phyloP scores from a whole-genome alignment of 768 basidiomycete species.

The Panellus pusillus region DNA sequence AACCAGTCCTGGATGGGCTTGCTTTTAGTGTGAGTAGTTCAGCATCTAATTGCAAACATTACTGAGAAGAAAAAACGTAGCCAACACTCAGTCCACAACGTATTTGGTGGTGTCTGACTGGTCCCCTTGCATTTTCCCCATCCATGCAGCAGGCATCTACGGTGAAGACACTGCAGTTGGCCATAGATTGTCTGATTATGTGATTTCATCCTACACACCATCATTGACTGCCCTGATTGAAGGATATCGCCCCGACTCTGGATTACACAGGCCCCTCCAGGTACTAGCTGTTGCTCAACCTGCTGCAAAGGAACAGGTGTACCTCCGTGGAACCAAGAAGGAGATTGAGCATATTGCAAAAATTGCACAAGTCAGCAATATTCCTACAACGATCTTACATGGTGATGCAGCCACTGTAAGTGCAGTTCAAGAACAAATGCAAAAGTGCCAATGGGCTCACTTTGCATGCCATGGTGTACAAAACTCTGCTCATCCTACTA shows the following conservation, averaged over 20 bases:
- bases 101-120: no score
- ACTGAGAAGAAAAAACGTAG: background rate
- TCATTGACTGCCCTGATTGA: background rate
- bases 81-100: background rate
- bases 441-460: constrained; percentile 21
- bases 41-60: background rate
- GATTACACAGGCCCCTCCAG: no score
- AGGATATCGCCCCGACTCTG: background rate
- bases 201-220: background rate
- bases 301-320: background rate
- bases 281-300: background rate
- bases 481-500: constrained; percentile 18
- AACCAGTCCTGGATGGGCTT: background rate
- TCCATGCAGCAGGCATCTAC: no score
- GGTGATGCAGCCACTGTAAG: constrained; percentile 5
- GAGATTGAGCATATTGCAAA: background rate
- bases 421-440: constrained; percentile 6
- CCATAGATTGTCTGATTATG: background rate
- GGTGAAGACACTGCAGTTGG: no score
- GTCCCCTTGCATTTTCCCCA: no score
- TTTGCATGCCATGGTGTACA: constrained; percentile 29
- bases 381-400: background rate
- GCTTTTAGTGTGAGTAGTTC: background rate
- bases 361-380: constrained; percentile 9
- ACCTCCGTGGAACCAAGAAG: background rate